Conservation (phyloP, 2,329 filamentous ascomycete species). For the Lithohypha guttulata region DNA sequence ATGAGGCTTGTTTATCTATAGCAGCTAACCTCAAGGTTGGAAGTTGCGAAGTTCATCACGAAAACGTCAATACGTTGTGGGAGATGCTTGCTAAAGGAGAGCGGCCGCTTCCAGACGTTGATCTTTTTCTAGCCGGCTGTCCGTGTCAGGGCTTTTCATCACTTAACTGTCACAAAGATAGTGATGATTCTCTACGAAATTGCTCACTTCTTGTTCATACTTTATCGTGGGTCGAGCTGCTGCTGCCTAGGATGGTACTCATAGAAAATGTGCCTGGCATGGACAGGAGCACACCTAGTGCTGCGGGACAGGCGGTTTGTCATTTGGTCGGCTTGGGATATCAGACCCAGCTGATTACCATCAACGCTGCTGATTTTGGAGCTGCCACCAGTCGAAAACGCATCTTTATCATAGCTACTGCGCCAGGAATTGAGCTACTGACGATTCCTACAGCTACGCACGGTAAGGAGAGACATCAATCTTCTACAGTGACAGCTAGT, state of each 20-base stretch:
- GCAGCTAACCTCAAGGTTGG: constrained; percentile 47
- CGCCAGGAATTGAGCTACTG: constrained; percentile 52
- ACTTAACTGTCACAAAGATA: constrained; percentile 49
- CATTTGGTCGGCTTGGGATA: constrained; percentile 67
- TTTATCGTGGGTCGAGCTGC: constrained; percentile 62
- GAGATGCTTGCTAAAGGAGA: constrained; percentile 30
- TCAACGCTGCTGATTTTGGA: constrained; percentile 61
- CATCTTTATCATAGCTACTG: constrained; percentile 61
- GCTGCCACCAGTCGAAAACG: constrained; percentile 55
- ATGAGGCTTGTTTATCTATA: constrained; percentile 59
- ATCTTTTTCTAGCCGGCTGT: constrained; percentile 61
- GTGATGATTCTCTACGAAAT: constrained; percentile 51
- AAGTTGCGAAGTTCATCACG: constrained; percentile 24
- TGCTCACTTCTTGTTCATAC: constrained; percentile 70
- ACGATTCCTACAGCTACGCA: constrained; percentile 55
- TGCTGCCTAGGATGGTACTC: constrained; percentile 61
- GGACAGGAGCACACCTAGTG: constrained; percentile 27
- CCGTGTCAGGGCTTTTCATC: constrained; percentile 68
- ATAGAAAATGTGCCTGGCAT: constrained; percentile 68
- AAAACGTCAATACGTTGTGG: constrained; percentile 38
- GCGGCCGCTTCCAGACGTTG: constrained; percentile 51
- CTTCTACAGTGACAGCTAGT: constrained; percentile 35
- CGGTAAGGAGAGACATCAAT: constrained; percentile 33
- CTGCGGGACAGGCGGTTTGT: constrained; percentile 51
- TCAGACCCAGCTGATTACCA: constrained; percentile 55